phyloP scores from a whole-genome alignment of 1,284 basidiomycete species.

The Ustilago lituana region DNA sequence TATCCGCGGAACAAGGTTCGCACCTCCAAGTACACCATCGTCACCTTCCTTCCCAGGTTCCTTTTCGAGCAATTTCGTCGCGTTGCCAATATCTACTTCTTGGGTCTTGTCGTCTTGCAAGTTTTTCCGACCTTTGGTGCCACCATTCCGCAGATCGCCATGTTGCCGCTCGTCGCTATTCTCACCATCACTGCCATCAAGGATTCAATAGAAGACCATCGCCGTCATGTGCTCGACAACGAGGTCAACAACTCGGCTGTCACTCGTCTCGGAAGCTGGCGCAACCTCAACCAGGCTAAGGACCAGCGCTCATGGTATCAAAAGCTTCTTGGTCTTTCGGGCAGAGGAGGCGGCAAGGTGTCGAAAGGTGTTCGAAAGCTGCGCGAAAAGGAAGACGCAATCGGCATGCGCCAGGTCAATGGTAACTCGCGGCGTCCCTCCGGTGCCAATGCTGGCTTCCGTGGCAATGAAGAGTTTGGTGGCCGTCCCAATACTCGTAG shows the following conservation, averaged over 20 bases:
- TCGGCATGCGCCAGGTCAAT: slow-evolving; percentile 48
- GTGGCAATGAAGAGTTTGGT: slow-evolving; percentile 27
- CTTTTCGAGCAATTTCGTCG: slow-evolving; percentile 69
- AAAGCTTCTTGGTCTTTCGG: slow-evolving; percentile 75
- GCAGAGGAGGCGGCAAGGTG: slow-evolving; percentile 69
- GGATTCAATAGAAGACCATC: slow-evolving; percentile 92
- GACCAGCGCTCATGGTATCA: slow-evolving; percentile 82
- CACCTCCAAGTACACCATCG: slow-evolving; percentile 88
- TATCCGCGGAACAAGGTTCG: slow-evolving; percentile 94
- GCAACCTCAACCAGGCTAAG: slow-evolving; percentile 84
- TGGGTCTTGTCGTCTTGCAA: slow-evolving; percentile 83
- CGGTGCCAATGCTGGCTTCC: slow-evolving; percentile 48
- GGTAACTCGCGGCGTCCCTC: slow-evolving; percentile 70
- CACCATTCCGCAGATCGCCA: slow-evolving; percentile 81
- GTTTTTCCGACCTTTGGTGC: slow-evolving; percentile 92
- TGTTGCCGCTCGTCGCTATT: slow-evolving; percentile 88
- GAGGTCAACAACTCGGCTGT: slow-evolving; percentile 89
- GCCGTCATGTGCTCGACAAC: slow-evolving; percentile 84
- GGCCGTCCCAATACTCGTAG: slow-evolving; percentile 17
- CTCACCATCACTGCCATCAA: slow-evolving; percentile 89
- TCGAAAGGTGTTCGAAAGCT: slow-evolving; percentile 86
- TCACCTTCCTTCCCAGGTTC: slow-evolving; percentile 81
- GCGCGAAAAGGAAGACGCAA: slow-evolving; percentile 79
- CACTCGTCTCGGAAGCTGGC: slow-evolving; percentile 85
- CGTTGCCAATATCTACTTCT: slow-evolving; percentile 92